phyloP scores from a whole-genome alignment of 495 filamentous ascomycete genomes.

The Polyplosphaeria fusca region DNA sequence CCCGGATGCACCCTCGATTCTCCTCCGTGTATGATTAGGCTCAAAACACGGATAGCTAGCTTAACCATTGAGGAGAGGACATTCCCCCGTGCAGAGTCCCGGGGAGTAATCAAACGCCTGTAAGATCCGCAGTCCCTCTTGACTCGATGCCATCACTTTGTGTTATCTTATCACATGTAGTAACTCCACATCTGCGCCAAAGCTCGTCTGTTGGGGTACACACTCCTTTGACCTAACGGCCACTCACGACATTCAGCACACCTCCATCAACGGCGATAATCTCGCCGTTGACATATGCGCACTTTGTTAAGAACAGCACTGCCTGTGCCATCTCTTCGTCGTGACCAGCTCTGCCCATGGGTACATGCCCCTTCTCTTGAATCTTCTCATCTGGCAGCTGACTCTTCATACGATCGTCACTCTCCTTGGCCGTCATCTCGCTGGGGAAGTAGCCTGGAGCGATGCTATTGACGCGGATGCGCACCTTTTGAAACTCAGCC shows the following conservation, averaged over 20 bases:
- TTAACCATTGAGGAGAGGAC: too few relatives aligned
- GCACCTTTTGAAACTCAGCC: constrained; percentile 47
- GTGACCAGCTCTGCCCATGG: constrained; percentile 43
- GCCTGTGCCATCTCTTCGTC: constrained; percentile 52
- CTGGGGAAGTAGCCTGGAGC: constrained; percentile 57
- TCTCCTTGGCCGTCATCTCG: constrained; percentile 61
- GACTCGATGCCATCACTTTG: too few relatives aligned
- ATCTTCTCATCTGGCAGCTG: constrained; percentile 49
- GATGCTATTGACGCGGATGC: constrained; percentile 49
- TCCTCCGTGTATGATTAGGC: too few relatives aligned
- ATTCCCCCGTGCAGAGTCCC: too few relatives aligned
- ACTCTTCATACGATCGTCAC: constrained; percentile 54
- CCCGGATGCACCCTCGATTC: too few relatives aligned
- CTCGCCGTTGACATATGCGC: constrained; percentile 60
- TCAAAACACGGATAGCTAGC: too few relatives aligned
- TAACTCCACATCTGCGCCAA: too few relatives aligned
- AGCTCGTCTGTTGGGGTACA: not conserved
- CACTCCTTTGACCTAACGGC: constrained; percentile 21
- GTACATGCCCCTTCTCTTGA: constrained; percentile 49
- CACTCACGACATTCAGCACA: constrained; percentile 49
- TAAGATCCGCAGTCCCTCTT: too few relatives aligned
- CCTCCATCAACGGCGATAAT: constrained; percentile 61
- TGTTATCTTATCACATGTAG: too few relatives aligned
- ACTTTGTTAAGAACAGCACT: constrained; percentile 50
- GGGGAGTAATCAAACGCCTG: too few relatives aligned